Evolutionary conservation across 2,329 filamentous ascomycete genomes (phyloP).

Genomic region (Penicillium sclerotiorum): DNA sequence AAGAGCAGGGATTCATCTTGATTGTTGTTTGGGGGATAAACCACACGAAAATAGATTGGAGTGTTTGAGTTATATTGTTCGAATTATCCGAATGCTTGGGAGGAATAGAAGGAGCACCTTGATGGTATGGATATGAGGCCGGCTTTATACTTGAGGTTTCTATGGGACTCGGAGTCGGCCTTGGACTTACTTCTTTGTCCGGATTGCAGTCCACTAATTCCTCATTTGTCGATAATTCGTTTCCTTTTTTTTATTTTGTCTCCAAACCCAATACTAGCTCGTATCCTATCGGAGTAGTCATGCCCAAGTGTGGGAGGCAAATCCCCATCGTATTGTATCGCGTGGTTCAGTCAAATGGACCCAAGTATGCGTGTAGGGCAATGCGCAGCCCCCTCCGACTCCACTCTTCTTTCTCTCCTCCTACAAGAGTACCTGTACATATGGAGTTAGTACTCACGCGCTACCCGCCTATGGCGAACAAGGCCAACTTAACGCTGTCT

Average conservation of each 20-base stretch:
- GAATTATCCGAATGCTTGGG: neutral
- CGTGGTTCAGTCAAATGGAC: conserved; percentile 27
- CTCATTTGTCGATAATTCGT: conserved; percentile 1
- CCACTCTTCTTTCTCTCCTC: conserved; percentile 4
- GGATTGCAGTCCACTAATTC: neutral
- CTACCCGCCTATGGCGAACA: conserved; percentile 18
- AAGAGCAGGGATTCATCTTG: conserved; percentile 46
- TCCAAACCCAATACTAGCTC: neutral
- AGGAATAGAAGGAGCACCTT: neutral
- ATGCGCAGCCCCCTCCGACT: conserved; percentile 5
- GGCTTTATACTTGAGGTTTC: conserved; percentile 22
- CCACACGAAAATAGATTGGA: conserved; percentile 13
- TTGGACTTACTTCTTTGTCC: neutral
- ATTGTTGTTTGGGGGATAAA: conserved; percentile 20
- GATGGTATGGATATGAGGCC: conserved; percentile 6
- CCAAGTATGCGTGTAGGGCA: conserved; percentile 8
- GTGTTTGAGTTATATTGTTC: conserved; percentile 3
- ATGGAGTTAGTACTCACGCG: conserved; percentile 19
- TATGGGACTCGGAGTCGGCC: neutral
- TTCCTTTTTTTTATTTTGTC: conserved; percentile 1
- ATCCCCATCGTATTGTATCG: conserved; percentile 18
- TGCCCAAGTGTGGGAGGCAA: conserved; percentile 1
- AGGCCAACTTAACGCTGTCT: conserved; percentile 16
- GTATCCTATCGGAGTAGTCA: conserved; percentile 13
- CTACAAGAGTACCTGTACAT: too few species aligned